phyloP scores from a whole-genome alignment of 2,329 filamentous ascomycete genomes.

The Fonsecaea pedrosoi region DNA sequence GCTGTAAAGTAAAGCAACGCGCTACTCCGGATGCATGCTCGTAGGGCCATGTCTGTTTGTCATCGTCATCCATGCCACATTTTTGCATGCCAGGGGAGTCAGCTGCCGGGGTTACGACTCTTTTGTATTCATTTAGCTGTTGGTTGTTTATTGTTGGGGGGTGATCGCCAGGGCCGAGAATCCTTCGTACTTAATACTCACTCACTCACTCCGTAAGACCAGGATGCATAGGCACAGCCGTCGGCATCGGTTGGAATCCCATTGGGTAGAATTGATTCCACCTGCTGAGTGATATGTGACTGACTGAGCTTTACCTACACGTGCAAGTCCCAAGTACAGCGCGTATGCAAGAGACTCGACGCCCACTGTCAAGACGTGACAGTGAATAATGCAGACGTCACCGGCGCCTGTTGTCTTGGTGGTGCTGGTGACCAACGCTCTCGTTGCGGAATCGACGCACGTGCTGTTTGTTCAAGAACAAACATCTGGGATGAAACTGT shows the following conservation, averaged over 20 bases:
- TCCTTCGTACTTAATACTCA: background rate
- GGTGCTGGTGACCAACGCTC: too few relatives aligned
- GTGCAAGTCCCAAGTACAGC: too few relatives aligned
- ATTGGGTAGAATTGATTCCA: background rate
- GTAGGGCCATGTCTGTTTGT: too few relatives aligned
- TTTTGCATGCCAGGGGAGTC: background rate
- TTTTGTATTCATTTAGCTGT: too few relatives aligned
- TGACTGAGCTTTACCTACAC: background rate
- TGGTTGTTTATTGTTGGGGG: background rate
- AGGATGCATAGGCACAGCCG: too few relatives aligned
- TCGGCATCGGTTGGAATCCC: background rate
- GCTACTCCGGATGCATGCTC: too few relatives aligned
- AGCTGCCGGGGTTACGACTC: background rate
- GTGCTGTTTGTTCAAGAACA: background rate
- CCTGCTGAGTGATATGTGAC: background rate
- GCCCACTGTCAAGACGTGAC: background rate
- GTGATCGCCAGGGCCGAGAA: background rate
- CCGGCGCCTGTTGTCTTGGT: background rate
- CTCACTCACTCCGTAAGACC: too few relatives aligned
- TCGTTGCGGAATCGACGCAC: conserved; percentile 7
- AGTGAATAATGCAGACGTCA: conserved; percentile 1
- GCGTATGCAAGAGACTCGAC: too few relatives aligned
- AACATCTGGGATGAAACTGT: background rate
- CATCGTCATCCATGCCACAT: too few relatives aligned
- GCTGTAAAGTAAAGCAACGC: too few relatives aligned